phyloP scores from a whole-genome alignment of 345 rosid genomes.

The Psidium guajava region DNA sequence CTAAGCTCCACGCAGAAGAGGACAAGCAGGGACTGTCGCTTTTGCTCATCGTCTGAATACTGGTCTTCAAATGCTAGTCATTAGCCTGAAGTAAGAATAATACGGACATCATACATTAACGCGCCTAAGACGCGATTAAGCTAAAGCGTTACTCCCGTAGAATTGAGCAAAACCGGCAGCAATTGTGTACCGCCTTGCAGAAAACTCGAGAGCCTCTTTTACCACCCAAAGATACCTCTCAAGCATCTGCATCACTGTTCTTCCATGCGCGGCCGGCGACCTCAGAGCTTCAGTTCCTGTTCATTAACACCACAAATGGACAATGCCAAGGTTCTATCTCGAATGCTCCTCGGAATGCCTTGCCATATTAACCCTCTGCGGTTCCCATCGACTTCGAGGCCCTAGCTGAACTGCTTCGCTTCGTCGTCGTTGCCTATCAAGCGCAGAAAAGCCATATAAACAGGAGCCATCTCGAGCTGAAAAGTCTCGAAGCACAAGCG shows the following conservation, averaged over 20 bases:
- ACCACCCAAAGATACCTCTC: not conserved
- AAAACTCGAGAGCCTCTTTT: not conserved
- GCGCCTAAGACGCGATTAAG: not conserved
- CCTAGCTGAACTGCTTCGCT: slow-evolving; percentile 37
- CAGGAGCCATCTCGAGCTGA: slow-evolving; percentile 39
- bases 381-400: slow-evolving; percentile 39
- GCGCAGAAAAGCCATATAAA: slow-evolving; percentile 46
- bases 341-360: slow-evolving; percentile 43
- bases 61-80: not conserved
- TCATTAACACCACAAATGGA: slow-evolving; percentile 43
- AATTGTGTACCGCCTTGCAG: not conserved
- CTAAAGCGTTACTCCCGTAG: not conserved
- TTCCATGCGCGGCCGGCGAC: slow-evolving; percentile 42
- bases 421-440: slow-evolving; percentile 45
- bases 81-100: not conserved
- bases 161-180: not conserved
- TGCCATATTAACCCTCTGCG: slow-evolving; percentile 42
- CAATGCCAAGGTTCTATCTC: slow-evolving; percentile 40
- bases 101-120: not conserved
- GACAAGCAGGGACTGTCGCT: no score
- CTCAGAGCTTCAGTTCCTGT: slow-evolving; percentile 32
- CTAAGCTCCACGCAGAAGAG: no score
- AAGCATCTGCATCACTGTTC: slow-evolving; percentile 17
- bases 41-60: not conserved
- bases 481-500: slow-evolving; percentile 50